Evolutionary conservation across 176 grass and related monocot species (phyloP).

Genomic region (Metroxylon sagu): DNA sequence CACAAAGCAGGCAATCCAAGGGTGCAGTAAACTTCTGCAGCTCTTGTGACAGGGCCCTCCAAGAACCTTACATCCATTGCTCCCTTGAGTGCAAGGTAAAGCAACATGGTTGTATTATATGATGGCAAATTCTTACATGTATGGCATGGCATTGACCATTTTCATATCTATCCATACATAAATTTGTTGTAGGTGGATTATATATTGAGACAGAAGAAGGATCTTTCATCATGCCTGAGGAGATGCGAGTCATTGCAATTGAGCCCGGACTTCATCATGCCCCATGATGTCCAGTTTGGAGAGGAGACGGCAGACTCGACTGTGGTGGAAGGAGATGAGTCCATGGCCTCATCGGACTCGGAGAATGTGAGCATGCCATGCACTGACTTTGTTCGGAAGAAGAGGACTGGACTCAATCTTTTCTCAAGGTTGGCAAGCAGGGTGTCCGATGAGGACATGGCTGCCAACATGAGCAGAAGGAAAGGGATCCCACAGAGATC

Average conservation of each 20-base stretch:
- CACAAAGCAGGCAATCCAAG: conserved; percentile 18
- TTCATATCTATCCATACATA: too few relatives aligned
- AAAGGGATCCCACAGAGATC: conserved; percentile 23
- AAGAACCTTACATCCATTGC: conserved; percentile 23
- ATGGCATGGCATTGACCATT: too few relatives aligned
- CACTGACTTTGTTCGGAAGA: conserved; percentile 2
- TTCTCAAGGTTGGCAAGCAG: neutral
- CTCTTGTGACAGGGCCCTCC: conserved; percentile 18
- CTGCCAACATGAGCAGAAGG: conserved; percentile 16
- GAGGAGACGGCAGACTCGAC: neutral
- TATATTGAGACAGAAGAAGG: conserved; percentile 4
- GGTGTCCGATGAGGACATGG: neutral
- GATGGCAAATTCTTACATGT: too few relatives aligned
- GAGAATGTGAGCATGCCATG: conserved; percentile 3
- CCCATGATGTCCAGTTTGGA: neutral
- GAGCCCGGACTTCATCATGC: neutral
- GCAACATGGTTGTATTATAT: too few relatives aligned
- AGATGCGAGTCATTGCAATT: neutral
- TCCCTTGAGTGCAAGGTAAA: conserved; percentile 20
- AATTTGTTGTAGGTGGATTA: conserved; percentile 12
- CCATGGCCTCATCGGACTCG: conserved; percentile 8
- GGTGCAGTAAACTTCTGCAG: conserved; percentile 16
- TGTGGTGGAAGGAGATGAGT: conserved; percentile 6
- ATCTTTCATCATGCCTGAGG: neutral
- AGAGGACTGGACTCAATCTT: neutral